phyloP scores from a whole-genome alignment of 1,284 basidiomycete genomes.

The Abortiporus biennis region DNA sequence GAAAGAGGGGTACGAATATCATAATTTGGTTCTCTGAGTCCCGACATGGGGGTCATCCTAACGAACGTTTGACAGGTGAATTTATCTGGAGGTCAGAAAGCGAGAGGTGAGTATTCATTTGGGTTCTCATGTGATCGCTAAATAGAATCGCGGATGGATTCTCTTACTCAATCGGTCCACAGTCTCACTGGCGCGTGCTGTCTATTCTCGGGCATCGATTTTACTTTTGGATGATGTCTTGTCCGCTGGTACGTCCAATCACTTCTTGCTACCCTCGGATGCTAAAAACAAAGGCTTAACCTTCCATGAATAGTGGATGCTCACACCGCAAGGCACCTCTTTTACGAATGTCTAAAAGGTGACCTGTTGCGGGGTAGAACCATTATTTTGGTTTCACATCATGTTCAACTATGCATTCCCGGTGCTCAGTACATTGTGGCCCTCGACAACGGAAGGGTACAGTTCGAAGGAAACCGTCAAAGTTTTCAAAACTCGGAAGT shows the following conservation, averaged over 20 bases:
- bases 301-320: slow-evolving; percentile 74
- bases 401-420: slow-evolving; percentile 73
- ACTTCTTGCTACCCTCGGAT: background rate
- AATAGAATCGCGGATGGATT: no score
- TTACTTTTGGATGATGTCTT: slow-evolving; percentile 89
- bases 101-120: slow-evolving; percentile 55
- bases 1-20: slow-evolving; percentile 62
- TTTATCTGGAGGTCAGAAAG: slow-evolving; percentile 93
- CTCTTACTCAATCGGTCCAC: background rate
- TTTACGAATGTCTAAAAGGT: slow-evolving; percentile 77
- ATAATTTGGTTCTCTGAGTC: slow-evolving; percentile 7
- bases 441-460: slow-evolving; percentile 82
- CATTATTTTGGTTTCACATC: slow-evolving; percentile 85
- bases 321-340: slow-evolving; percentile 84
- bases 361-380: slow-evolving; percentile 79
- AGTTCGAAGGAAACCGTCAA: slow-evolving; percentile 62
- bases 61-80: slow-evolving; percentile 52
- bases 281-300: slow-evolving; percentile 8
- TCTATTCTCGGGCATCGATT: slow-evolving; percentile 87
- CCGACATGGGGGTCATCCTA: background rate
- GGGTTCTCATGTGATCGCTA: slow-evolving; percentile 1
- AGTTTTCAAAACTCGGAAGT: slow-evolving; percentile 65
- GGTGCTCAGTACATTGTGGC: slow-evolving; percentile 73
- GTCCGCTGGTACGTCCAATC: slow-evolving; percentile 54
- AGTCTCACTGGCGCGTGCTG: slow-evolving; percentile 86